A percentile compares a stretch with the other conserved stretches of the same genome.
These are phyloP conservation scores for Aureobasidium leucospermi DNA, from an alignment of 2,329 filamentous ascomycete species.

Conservation along the genomic window DNA sequence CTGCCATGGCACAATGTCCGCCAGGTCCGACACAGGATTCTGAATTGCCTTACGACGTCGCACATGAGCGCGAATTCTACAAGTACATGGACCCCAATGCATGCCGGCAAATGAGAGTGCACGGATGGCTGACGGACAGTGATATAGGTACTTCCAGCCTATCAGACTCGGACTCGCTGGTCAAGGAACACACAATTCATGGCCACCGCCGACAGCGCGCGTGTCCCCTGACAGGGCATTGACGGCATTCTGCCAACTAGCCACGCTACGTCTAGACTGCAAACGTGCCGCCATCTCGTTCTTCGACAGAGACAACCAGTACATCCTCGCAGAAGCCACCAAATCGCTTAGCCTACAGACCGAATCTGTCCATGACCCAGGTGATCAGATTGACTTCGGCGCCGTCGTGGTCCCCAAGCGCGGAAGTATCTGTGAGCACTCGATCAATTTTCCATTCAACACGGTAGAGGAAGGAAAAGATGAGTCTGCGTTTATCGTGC, in stretches of 20 bases:
- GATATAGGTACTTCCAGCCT: conserved; percentile 16
- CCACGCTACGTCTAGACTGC: conserved; percentile 40
- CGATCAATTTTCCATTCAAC: conserved; percentile 12
- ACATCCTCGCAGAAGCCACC: conserved; percentile 48
- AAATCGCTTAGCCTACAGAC: conserved; percentile 36
- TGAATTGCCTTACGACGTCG: conserved; percentile 19
- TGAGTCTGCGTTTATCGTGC: conserved; percentile 13
- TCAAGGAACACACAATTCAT: conserved; percentile 13
- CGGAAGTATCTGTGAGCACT: conserved; percentile 26
- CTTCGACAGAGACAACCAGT: conserved; percentile 43
- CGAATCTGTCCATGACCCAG: conserved; percentile 18
- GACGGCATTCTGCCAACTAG: conserved; percentile 45
- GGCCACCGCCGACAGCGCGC: neutral
- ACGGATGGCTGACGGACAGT: neutral
- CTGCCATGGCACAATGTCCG: neutral
- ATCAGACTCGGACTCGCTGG: conserved; percentile 19
- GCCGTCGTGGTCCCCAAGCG: conserved; percentile 23
- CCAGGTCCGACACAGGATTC: neutral
- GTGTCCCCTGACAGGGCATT: conserved; percentile 31
- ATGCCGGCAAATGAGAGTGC: neutral
- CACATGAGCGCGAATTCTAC: conserved; percentile 27
- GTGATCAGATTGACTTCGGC: conserved; percentile 26
- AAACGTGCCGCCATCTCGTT: conserved; percentile 47
- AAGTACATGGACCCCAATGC: conserved; percentile 20
- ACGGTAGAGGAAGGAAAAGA: conserved; percentile 16